Conservation (phyloP, 1,284 basidiomycete genomes). For the Trichosporon ovoides region DNA sequence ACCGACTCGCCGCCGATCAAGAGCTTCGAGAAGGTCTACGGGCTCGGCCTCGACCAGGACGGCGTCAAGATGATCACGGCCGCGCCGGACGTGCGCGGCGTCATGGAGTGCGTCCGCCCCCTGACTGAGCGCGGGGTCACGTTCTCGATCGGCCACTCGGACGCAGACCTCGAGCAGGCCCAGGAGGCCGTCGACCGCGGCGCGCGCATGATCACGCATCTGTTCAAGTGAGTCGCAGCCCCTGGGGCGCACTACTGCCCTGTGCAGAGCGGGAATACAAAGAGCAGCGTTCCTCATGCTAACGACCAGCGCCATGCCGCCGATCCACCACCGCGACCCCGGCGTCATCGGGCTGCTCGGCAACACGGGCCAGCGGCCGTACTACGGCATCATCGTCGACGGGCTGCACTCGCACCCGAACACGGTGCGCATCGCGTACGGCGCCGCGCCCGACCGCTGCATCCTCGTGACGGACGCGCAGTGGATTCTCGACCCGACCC, state of each 20-base stretch:
- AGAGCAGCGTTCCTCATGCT: no score
- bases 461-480: constrained; percentile 84
- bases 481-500: constrained; percentile 77
- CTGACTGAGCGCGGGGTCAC: constrained; percentile 64
- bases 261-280: neutral
- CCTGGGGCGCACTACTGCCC: no score
- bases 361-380: constrained; percentile 70
- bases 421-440: constrained; percentile 78
- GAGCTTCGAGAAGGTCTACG: constrained; percentile 69
- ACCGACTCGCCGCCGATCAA: constrained; percentile 18
- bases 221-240: constrained; percentile 67
- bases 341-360: constrained; percentile 78
- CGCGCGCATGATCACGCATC: constrained; percentile 78
- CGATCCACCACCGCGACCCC: constrained; percentile 44
- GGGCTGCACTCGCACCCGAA: constrained; percentile 87
- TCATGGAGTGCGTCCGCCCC: constrained; percentile 62
- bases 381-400: constrained; percentile 83
- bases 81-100: constrained; percentile 78
- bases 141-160: constrained; percentile 78
- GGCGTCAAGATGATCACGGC: constrained; percentile 78
- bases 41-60: constrained; percentile 50
- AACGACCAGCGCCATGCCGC: constrained; percentile 39
- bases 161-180: constrained; percentile 38
- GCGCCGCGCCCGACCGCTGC: constrained; percentile 72
- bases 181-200: constrained; percentile 37